Conservation (phyloP, 306 rosid species). For the Delonix regia region DNA sequence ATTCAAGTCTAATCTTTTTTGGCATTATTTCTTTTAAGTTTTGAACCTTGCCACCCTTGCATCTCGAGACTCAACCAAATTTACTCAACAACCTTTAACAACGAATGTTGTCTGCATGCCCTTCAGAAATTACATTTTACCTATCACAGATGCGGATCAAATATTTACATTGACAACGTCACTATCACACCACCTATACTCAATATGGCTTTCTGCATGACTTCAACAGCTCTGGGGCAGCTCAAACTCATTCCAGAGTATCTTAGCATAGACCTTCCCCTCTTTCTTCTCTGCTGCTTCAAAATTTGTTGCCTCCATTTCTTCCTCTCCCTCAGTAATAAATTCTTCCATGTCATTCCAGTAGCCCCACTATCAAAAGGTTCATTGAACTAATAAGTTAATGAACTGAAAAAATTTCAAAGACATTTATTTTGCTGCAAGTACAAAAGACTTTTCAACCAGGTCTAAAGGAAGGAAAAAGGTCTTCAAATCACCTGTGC, state of each 20-base stretch:
- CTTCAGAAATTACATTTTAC: constrained; percentile 1
- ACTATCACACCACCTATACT: neutral
- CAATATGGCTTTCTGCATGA: constrained; percentile 26
- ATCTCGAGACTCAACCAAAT: constrained; percentile 12
- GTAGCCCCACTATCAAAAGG: constrained; percentile 13
- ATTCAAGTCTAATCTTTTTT: too few relatives aligned
- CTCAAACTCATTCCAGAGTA: constrained; percentile 70
- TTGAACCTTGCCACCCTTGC: too few relatives aligned
- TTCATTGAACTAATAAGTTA: constrained; percentile 34
- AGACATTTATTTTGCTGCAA: constrained; percentile 16
- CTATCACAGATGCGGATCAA: neutral
- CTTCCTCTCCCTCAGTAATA: neutral
- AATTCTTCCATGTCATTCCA: constrained; percentile 5
- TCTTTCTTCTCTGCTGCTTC: constrained; percentile 69
- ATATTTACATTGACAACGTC: neutral
- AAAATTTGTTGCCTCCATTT: constrained; percentile 47
- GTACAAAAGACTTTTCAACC: constrained; percentile 23
- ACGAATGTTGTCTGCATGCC: neutral
- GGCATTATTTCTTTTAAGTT: too few relatives aligned
- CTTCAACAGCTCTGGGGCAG: constrained; percentile 48
- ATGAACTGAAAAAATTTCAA: constrained; percentile 27
- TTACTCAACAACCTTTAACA: neutral
- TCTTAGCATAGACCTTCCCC: constrained; percentile 69
- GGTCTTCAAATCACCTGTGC: constrained; percentile 60
- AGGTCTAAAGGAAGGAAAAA: constrained; percentile 4